Base-by-base conservation (phyloP, 2,329 filamentous ascomycete genomes). In the Lasiodiplodia sp. region DNA sequence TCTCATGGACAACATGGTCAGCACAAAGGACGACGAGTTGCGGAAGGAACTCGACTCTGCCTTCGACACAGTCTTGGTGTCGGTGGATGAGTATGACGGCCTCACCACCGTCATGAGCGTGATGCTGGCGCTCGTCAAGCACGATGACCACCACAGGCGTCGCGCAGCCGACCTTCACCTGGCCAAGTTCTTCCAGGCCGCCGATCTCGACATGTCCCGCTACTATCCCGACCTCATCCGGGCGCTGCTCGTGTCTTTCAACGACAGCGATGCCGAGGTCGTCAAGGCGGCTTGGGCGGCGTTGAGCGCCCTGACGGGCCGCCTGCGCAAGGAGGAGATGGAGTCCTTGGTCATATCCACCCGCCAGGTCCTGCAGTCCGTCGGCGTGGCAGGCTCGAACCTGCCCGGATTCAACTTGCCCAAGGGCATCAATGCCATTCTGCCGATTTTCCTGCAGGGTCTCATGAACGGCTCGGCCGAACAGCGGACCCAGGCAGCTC, bases 161-260 rank as follows among this genome's bases (percentile, higher is more conserved):
- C 89, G 92, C 38, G 87, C 88, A 66, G 94, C 93, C 11, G 92
- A 92, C 58, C 84, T 86, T 53, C 94, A 97, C 75, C 84, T 99
- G 68, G 90, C 91, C 70, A 92, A 88, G 70, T 99, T 98, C 87
- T 98, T 98, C 78, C 84, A 90, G 0, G 85, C 88, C 64, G 87
- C 92, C 10, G 88, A 91, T 28, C 87, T 97, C 34, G 96, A 99
- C 81, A 97, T 96, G 81, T 97, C 95, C 34, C 88, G 95, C 63
- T 99, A 98, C 84, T 94, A 97, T 79, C 94, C 95, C 76, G 95
- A 99, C 75, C 91, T 99, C 66, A 93, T 99, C 75, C 92, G 95
- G 16, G 91, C 92, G 3, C 84, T 99, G 66, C 88, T 99, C 68
- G 92, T 97, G 72, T 94, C 93, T 0, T 99, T 99, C 76, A 94